Percentiles rank a stretch among this genome's conserved stretches.
These are phyloP conservation scores for Apiotrichum gamsii DNA, from an alignment of 1,284 basidiomycete species.

Conservation along the genomic window DNA sequence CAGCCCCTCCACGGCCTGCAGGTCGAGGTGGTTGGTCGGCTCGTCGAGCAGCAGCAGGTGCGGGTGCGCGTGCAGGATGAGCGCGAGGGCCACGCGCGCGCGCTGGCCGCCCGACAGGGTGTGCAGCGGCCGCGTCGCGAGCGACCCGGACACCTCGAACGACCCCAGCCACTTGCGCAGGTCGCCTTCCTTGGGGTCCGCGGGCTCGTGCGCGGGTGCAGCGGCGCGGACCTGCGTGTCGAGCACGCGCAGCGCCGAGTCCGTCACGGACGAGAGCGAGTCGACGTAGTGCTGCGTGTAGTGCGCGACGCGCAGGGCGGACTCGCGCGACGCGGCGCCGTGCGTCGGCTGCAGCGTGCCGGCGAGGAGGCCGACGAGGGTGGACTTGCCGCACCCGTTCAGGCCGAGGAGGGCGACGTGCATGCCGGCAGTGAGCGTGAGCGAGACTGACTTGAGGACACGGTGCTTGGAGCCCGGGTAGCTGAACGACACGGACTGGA, in stretches of 20 bases:
- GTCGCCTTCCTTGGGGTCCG: conserved; percentile 46
- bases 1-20: conserved; percentile 58
- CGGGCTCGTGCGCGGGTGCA: background rate
- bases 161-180: conserved; percentile 52
- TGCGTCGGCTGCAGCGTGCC: conserved; percentile 52
- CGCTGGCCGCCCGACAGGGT: conserved; percentile 50
- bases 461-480: conserved; percentile 44
- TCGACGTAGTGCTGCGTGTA: conserved; percentile 49
- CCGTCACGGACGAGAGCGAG: conserved; percentile 49
- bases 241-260: conserved; percentile 1
- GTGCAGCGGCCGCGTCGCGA: conserved; percentile 38
- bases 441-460: conserved; percentile 53
- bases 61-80: conserved; percentile 38
- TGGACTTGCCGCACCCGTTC: conserved; percentile 58
- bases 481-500: conserved; percentile 52
- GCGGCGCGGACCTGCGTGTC: conserved; percentile 4
- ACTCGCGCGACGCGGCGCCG: conserved; percentile 58
- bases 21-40: conserved; percentile 65
- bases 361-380: conserved; percentile 56
- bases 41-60: conserved; percentile 56
- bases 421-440: conserved; percentile 57
- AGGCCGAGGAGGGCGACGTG: conserved; percentile 57
- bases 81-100: conserved; percentile 43
- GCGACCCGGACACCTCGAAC: conserved; percentile 52
- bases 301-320: conserved; percentile 55